phyloP scores from a whole-genome alignment of 441 rosid genomes.

The Adansonia grandidieri region DNA sequence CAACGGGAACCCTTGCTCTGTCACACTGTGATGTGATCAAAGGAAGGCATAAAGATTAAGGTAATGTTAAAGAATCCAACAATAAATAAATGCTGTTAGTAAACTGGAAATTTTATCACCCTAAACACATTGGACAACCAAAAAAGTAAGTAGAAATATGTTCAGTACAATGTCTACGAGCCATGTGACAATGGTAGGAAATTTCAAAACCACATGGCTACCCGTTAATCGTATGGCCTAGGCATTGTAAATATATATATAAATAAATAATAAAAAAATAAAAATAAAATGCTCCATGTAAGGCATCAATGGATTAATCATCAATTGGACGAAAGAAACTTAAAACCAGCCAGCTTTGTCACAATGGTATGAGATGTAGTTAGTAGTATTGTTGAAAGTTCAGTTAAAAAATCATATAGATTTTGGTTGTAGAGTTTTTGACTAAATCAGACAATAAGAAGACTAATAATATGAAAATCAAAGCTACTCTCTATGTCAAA shows the following conservation, averaged over 20 bases:
- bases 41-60: not conserved
- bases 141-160: not conserved
- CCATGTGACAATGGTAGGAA: too few species aligned
- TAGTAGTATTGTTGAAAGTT: not conserved
- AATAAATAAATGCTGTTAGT: not conserved
- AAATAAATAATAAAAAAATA: not conserved
- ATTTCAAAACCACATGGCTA: not conserved
- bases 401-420: not conserved
- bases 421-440: not conserved
- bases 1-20: not conserved
- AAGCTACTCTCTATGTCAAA: not conserved
- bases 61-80: not conserved
- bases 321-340: not conserved
- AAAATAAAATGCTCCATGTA: not conserved
- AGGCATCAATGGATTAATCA: not conserved
- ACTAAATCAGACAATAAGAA: constrained; percentile 7
- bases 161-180: too few species aligned
- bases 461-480: not conserved
- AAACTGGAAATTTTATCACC: not conserved
- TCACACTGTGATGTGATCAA: not conserved
- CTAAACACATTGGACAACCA: not conserved
- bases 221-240: not conserved
- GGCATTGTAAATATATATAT: not conserved
- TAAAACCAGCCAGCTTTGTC: not conserved
- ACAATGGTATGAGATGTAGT: not conserved